phyloP scores from a whole-genome alignment of 192 early-diverging fungal genomes.

The Coemansia sp. region DNA sequence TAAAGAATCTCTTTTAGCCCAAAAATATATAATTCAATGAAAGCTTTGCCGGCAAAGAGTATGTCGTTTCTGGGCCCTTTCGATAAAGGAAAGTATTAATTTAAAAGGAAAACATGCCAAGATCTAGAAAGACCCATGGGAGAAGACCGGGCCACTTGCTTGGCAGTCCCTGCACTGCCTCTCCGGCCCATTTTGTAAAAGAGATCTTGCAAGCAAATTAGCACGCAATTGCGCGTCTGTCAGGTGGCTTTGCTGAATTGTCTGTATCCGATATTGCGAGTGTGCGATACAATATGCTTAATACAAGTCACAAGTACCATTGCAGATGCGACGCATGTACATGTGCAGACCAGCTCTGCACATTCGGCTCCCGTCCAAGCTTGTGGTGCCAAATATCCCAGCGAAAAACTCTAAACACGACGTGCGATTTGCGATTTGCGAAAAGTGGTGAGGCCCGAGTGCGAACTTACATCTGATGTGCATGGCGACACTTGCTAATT shows the following conservation, averaged over 20 bases:
- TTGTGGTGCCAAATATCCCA: too few species aligned
- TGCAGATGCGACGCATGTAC: background rate
- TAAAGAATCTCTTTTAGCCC: background rate
- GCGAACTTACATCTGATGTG: too few species aligned
- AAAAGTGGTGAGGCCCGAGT: background rate
- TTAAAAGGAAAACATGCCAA: background rate
- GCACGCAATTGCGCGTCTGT: too few species aligned
- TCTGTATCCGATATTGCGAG: too few species aligned
- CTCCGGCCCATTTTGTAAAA: background rate
- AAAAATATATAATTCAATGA: background rate
- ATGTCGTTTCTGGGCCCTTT: background rate
- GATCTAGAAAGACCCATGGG: background rate
- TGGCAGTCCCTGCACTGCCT: background rate
- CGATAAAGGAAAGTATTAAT: background rate
- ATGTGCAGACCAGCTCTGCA: background rate
- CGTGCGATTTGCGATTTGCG: background rate
- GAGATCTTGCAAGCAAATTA: too few species aligned
- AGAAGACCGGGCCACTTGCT: background rate
- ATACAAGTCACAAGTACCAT: constrained; percentile 9
- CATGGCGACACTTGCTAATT: too few species aligned
- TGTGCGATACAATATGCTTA: background rate
- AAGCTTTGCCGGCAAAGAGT: background rate
- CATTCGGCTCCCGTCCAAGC: background rate
- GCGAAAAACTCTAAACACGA: background rate
- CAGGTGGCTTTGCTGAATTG: background rate